phyloP scores from a whole-genome alignment of 2,329 filamentous ascomycete species.

The Xylariaceae sp. region DNA sequence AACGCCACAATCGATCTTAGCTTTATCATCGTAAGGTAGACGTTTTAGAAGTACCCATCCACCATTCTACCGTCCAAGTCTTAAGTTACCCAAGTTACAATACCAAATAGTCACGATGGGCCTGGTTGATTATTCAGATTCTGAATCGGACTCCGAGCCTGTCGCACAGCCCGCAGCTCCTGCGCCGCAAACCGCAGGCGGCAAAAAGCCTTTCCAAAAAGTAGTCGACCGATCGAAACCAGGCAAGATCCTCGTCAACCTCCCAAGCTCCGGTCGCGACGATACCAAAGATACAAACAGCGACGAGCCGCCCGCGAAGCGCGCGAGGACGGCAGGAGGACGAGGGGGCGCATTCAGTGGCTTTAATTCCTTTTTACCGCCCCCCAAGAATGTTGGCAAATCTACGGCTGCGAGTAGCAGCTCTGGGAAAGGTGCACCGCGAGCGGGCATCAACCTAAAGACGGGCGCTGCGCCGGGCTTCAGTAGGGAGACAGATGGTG shows the following conservation, averaged over 20 bases:
- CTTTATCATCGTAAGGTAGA: background rate
- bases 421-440: constrained; percentile 43
- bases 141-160: constrained; percentile 61
- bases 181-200: constrained; percentile 31
- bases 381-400: constrained; percentile 68
- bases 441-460: constrained; percentile 71
- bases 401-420: constrained; percentile 37
- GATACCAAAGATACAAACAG: constrained; percentile 37
- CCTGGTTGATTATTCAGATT: constrained; percentile 83
- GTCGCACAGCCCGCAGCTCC: constrained; percentile 12
- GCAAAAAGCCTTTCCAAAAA: constrained; percentile 72
- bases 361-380: constrained; percentile 84
- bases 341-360: constrained; percentile 69
- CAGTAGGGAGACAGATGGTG: constrained; percentile 56
- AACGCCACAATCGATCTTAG: constrained; percentile 15
- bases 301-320: constrained; percentile 70
- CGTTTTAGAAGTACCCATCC: background rate
- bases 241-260: constrained; percentile 80
- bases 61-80: constrained; percentile 7
- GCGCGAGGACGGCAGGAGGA: constrained; percentile 54
- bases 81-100: constrained; percentile 3
- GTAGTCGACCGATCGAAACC: constrained; percentile 80
- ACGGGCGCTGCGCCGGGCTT: constrained; percentile 85
- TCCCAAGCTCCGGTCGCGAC: constrained; percentile 57
- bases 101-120: constrained; percentile 57